phyloP scores from a whole-genome alignment of 495 filamentous ascomycete genomes.

The Xylaria castorea region DNA sequence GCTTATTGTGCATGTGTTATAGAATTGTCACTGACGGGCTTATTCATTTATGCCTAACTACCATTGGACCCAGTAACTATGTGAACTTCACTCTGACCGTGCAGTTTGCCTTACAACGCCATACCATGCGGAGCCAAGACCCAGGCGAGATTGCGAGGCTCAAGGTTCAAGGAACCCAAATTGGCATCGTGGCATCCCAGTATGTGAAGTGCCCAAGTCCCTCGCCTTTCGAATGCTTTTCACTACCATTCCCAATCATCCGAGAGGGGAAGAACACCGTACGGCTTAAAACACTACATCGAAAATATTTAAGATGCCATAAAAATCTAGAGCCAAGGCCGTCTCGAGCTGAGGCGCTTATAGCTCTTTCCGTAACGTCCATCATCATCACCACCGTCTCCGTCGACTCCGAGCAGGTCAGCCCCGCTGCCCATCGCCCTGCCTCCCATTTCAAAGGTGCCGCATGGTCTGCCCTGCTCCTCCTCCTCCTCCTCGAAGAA shows the following conservation, averaged over 20 bases:
- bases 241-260: not conserved
- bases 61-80: not conserved
- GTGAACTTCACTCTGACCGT: not conserved
- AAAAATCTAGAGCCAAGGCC: conserved; percentile 33
- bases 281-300: not conserved
- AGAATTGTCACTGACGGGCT: too few species aligned
- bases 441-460: not conserved
- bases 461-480: too few species aligned
- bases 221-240: not conserved
- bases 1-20: not conserved
- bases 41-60: not conserved
- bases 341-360: conserved; percentile 37
- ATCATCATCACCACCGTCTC: not conserved
- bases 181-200: not conserved
- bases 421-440: conserved; percentile 30
- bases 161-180: too few species aligned
- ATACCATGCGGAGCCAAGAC: not conserved
- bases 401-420: conserved; percentile 26
- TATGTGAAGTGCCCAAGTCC: not conserved
- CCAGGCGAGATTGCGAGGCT: not conserved
- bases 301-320: not conserved
- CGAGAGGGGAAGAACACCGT: not conserved
- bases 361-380: conserved; percentile 33
- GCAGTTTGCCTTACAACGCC: not conserved
- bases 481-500: conserved; percentile 47